These are phyloP conservation scores for Sextonia rubra DNA, from an alignment of 164 flowering plant genomes.

Conservation along the genomic window DNA sequence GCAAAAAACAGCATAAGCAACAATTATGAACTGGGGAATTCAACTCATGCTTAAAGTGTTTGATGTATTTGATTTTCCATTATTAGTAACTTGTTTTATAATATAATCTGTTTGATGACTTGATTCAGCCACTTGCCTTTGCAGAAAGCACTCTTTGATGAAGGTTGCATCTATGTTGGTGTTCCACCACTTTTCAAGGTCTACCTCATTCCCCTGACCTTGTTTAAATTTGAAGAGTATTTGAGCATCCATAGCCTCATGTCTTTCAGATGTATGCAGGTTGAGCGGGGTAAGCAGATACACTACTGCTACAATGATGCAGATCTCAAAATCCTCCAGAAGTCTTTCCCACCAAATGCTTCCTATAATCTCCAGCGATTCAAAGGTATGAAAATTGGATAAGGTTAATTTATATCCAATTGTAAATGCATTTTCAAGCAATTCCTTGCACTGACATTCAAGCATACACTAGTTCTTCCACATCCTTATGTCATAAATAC, in stretches of 20 bases:
- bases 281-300: slow-evolving; percentile 87
- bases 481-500: too few species aligned
- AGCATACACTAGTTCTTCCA: too few species aligned
- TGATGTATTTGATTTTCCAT: too few species aligned
- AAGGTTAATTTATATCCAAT: not conserved
- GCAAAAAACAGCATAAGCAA: too few species aligned
- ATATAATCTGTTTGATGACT: too few species aligned
- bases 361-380: slow-evolving; percentile 89
- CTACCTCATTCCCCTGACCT: not conserved
- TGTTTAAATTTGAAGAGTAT: not conserved
- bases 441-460: not conserved
- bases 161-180: slow-evolving; percentile 93
- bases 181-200: slow-evolving; percentile 98
- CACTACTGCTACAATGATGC: slow-evolving; percentile 76
- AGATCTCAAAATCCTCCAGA: slow-evolving; percentile 63
- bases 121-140: slow-evolving; percentile 4
- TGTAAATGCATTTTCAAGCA: not conserved
- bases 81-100: too few species aligned
- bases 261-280: slow-evolving; percentile 36
- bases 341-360: slow-evolving; percentile 73
- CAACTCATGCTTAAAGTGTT: too few species aligned
- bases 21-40: too few species aligned
- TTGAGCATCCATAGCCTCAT: not conserved
- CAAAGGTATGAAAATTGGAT: slow-evolving; percentile 52
- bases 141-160: slow-evolving; percentile 93